Evolutionary conservation across 345 rosid species (phyloP).

Genomic region (Psidium friedrichsthalianum): DNA sequence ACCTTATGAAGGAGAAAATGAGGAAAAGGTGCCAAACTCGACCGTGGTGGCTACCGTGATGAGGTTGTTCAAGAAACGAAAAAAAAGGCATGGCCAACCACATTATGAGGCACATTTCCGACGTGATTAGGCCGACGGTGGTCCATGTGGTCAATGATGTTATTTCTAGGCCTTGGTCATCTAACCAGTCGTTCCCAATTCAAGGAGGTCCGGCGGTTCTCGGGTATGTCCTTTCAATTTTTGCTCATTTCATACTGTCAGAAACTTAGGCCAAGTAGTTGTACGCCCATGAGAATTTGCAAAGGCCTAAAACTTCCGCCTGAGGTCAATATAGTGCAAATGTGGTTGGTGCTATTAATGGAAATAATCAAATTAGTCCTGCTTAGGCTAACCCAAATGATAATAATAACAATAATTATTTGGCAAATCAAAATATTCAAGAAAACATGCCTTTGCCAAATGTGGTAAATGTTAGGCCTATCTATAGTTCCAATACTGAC

Average conservation of each 20-base stretch:
- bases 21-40: neutral
- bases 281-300: neutral
- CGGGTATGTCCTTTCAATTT: neutral
- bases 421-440: neutral
- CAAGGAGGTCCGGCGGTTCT: neutral
- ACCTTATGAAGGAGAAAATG: neutral
- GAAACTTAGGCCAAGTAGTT: neutral
- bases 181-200: neutral
- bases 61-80: neutral
- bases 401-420: neutral
- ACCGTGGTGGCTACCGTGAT: neutral
- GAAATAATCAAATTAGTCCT: neutral
- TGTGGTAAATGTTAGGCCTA: neutral
- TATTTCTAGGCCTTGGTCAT: neutral
- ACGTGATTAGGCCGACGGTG: neutral
- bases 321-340: neutral
- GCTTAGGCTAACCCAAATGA: neutral
- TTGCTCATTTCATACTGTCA: neutral
- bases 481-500: neutral
- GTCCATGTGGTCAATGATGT: neutral
- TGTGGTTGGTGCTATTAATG: neutral
- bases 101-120: neutral
- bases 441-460: neutral
- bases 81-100: neutral
- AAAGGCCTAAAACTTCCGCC: neutral